These are phyloP conservation scores for Lactifluus echinatus DNA, from an alignment of 768 basidiomycete genomes.

Conservation along the genomic window DNA sequence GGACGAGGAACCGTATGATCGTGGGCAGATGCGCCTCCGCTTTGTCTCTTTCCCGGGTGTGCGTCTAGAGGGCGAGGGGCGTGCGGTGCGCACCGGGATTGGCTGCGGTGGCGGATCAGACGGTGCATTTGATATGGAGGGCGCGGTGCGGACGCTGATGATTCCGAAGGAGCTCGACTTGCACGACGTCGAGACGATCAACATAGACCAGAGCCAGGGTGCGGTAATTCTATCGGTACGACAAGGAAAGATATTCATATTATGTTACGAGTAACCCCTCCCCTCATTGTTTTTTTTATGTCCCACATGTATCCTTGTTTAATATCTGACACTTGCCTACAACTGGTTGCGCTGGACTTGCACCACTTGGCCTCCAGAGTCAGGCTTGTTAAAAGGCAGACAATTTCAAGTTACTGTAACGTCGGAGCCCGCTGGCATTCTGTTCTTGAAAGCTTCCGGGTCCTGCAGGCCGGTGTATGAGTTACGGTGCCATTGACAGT, in stretches of 20 bases:
- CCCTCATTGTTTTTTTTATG: background rate
- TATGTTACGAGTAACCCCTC: slow-evolving; percentile 46
- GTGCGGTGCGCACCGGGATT: slow-evolving; percentile 15
- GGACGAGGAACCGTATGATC: slow-evolving; percentile 21
- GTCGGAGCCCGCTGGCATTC: no score
- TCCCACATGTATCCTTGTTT: background rate
- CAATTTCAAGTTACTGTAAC: no score
- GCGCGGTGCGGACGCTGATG: slow-evolving; percentile 5
- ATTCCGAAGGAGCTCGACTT: slow-evolving; percentile 22
- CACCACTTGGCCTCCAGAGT: no score
- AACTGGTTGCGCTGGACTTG: no score
- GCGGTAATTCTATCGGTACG: slow-evolving; percentile 61
- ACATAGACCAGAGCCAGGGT: slow-evolving; percentile 70
- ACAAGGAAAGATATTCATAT: slow-evolving; percentile 62
- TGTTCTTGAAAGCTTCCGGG: no score
- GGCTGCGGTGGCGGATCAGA: slow-evolving; percentile 12
- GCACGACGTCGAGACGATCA: slow-evolving; percentile 62
- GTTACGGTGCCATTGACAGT: no score
- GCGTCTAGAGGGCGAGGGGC: slow-evolving; percentile 27
- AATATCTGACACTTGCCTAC: no score
- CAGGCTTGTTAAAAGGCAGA: no score
- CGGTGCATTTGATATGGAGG: slow-evolving; percentile 34
- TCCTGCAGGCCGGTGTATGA: no score
- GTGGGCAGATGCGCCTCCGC: slow-evolving; percentile 45
- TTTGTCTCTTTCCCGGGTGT: slow-evolving; percentile 66